These are phyloP conservation scores for Penicillium paradoxum DNA, from an alignment of 495 filamentous ascomycete genomes.

Conservation along the genomic window DNA sequence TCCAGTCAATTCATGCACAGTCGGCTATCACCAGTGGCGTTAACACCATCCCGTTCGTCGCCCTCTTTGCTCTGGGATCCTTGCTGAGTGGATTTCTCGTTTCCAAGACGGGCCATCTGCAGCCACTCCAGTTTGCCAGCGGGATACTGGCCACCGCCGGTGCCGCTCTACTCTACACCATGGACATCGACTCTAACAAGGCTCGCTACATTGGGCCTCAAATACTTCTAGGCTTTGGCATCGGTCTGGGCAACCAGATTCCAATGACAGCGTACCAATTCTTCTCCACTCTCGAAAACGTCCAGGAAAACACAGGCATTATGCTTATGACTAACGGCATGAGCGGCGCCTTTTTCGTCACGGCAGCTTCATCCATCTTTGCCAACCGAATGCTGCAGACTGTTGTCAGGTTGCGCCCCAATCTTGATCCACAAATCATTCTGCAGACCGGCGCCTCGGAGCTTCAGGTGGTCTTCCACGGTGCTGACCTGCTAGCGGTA, in stretches of 20 bases:
- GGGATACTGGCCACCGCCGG: background rate
- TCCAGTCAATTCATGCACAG: constrained; percentile 66
- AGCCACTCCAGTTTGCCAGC: background rate
- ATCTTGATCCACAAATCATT: too few species aligned
- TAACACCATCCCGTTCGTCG: constrained; percentile 55
- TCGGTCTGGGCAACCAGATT: background rate
- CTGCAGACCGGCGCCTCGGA: too few species aligned
- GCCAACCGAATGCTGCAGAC: too few species aligned
- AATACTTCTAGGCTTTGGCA: background rate
- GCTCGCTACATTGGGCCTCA: background rate
- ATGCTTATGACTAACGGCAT: too few species aligned
- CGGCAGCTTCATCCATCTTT: too few species aligned
- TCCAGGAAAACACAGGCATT: too few species aligned
- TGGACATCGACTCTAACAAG: background rate
- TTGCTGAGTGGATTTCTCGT: constrained; percentile 22
- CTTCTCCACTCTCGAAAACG: too few species aligned
- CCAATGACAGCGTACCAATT: background rate
- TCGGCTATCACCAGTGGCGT: constrained; percentile 59
- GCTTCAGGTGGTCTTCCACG: too few species aligned
- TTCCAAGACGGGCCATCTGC: constrained; percentile 48
- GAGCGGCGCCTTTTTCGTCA: too few species aligned
- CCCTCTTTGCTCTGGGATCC: background rate
- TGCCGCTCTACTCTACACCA: background rate
- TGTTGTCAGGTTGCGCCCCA: too few species aligned
- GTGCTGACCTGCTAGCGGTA: too few species aligned